Evolutionary conservation across 1,284 basidiomycete genomes (phyloP).

Genomic region (Fistulinella staudtii): DNA sequence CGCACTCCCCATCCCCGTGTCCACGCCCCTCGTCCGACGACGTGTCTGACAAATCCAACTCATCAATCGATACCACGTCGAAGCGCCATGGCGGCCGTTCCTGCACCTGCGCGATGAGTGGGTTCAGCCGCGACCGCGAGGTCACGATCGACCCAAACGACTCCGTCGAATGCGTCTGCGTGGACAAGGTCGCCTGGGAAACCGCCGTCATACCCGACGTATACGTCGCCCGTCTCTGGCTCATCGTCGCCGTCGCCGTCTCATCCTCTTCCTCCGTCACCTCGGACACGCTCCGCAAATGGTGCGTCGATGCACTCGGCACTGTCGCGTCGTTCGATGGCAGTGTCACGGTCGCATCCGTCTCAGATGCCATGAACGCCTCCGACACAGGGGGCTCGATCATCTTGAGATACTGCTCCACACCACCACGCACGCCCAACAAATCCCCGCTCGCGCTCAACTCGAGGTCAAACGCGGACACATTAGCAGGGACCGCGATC

Average conservation of each 20-base stretch:
- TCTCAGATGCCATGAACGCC: constrained; percentile 8
- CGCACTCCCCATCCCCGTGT: constrained; percentile 21
- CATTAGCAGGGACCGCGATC: constrained; percentile 46
- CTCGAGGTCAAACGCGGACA: constrained; percentile 69
- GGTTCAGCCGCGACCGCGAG: constrained; percentile 32
- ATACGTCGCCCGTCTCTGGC: constrained; percentile 14
- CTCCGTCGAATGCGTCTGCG: constrained; percentile 45
- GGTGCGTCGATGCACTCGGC: constrained; percentile 13
- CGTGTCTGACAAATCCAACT: constrained; percentile 68
- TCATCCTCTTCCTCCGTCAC: constrained; percentile 31
- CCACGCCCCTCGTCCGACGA: constrained; percentile 43
- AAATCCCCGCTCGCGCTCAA: constrained; percentile 53
- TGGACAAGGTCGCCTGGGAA: constrained; percentile 20
- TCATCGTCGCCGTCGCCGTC: constrained; percentile 12
- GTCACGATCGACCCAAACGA: constrained; percentile 49
- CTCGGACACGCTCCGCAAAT: constrained; percentile 30
- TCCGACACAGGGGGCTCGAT: constrained; percentile 38
- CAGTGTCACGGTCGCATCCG: background rate
- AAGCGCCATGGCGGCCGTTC: constrained; percentile 48
- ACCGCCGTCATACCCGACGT: constrained; percentile 22
- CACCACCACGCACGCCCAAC: constrained; percentile 55
- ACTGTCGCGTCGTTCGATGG: no score
- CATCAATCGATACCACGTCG: constrained; percentile 71
- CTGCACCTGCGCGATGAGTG: constrained; percentile 39
- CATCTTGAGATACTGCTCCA: constrained; percentile 64